Base-by-base conservation (phyloP, 352 stramenopile genomes). In the Thraustochytrium sp. region DNA sequence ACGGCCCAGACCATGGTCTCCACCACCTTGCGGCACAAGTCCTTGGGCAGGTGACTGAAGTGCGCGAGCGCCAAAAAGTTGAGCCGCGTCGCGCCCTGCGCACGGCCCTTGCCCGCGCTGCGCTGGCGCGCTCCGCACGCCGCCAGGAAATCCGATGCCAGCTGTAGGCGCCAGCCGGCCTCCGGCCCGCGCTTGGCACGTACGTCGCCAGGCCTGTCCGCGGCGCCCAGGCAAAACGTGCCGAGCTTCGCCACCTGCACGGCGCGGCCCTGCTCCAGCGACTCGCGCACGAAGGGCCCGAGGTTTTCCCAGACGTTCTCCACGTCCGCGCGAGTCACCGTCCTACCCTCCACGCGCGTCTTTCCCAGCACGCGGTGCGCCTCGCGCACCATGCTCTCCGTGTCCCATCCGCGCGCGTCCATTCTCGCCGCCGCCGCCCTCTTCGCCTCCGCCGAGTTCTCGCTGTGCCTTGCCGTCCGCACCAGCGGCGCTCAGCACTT, bases 11-110 rank as follows among this genome's bases (percentile, higher is more conserved):
- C 26, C 36, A 80, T 8, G 31, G 36, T 42, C 16, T 80, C 68
- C 21, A 80, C 68, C 37, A 80, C 68, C 68, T 68, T 63, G 11
- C 68, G 68, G 42, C 68, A 80, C 29, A 80, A 29, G 51, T 80
- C 68, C 21, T 63, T 68, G 68, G 42, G 36, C n/a, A 61, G 34
- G 26, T 63, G 48, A 1, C 23, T 18, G n/a, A 61, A 80, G 9
- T 42, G 37, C 9, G 48, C 53, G 9, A 80, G 68, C 2, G 46
- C 68, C 4, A 80, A 26, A 72, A 63, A 80, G 37, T 80, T 80
- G 46, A 80, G 51, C 13, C 68, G 48, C 48, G 68, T 64, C 9
- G 68, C 31, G n/a, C 31, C 34, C 31, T 65, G 31, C 0, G n/a
- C 9, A 18, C 37, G 9, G 0, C 8, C 18, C 46, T 61, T 64